Conservation (phyloP, 176 grass and related monocot genomes). For the Metroxylon sagu region DNA sequence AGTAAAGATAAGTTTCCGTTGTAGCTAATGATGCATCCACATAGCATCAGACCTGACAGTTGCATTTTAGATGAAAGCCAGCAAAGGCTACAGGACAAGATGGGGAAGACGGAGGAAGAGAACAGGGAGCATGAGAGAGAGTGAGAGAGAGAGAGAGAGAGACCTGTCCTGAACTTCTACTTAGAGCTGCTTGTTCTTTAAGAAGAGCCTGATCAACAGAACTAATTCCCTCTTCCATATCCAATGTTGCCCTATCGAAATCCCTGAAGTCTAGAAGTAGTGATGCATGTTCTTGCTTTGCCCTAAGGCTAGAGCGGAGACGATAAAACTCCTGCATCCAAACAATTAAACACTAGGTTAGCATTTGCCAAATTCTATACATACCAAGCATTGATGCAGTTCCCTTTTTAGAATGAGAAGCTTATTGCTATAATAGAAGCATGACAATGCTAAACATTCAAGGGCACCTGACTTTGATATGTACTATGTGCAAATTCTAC, state of each 20-base stretch:
- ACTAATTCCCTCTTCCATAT: constrained; percentile 49
- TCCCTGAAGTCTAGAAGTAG: constrained; percentile 94
- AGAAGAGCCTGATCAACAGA: constrained; percentile 69
- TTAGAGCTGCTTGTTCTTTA: constrained; percentile 73
- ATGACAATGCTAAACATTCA: too few relatives aligned
- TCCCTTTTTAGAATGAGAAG: too few relatives aligned
- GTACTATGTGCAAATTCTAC: too few relatives aligned
- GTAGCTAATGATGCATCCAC: too few relatives aligned
- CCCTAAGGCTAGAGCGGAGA: constrained; percentile 66
- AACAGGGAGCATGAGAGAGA: neutral
- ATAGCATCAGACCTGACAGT: too few relatives aligned
- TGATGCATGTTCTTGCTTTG: constrained; percentile 87
- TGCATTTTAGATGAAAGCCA: constrained; percentile 1
- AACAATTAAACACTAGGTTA: neutral
- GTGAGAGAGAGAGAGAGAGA: neutral
- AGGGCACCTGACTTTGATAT: too few relatives aligned
- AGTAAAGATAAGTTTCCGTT: too few relatives aligned
- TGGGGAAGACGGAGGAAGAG: neutral
- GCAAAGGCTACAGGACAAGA: neutral
- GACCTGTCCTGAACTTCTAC: constrained; percentile 87
- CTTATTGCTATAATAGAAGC: too few relatives aligned
- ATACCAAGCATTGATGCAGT: too few relatives aligned
- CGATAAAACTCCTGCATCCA: constrained; percentile 78
- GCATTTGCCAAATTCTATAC: too few relatives aligned
- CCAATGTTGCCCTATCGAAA: constrained; percentile 75